phyloP scores from a whole-genome alignment of 164 flowering plant species.

The Dillenia turbinata region DNA sequence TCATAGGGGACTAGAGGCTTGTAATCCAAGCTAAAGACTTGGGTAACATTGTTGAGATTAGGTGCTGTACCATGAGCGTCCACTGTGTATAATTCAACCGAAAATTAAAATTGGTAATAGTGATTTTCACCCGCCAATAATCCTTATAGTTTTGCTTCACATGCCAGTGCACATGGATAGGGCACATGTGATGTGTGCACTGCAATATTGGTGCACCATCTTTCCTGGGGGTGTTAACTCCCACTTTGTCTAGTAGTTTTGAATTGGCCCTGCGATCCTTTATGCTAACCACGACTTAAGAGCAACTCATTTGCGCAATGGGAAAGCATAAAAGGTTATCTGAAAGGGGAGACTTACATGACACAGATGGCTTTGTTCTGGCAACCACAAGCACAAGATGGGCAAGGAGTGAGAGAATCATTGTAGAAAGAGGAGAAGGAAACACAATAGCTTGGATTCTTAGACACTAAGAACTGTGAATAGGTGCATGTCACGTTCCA shows the following conservation, averaged over 20 bases:
- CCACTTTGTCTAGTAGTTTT: constrained; percentile 32
- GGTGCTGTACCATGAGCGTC: constrained; percentile 80
- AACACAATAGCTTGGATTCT: constrained; percentile 70
- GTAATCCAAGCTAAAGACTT: constrained; percentile 84
- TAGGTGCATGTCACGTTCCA: constrained; percentile 94
- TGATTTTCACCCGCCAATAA: constrained; percentile 76
- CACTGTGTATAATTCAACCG: constrained; percentile 70
- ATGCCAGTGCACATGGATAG: constrained; percentile 73
- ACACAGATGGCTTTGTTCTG: constrained; percentile 51
- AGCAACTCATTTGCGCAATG: constrained; percentile 10
- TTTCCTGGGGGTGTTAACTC: constrained; percentile 67
- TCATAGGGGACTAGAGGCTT: constrained; percentile 69
- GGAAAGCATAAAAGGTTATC: constrained; percentile 28
- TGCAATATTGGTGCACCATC: constrained; percentile 66
- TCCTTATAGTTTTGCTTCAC: constrained; percentile 73
- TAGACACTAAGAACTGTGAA: constrained; percentile 66
- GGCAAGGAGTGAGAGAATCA: constrained; percentile 60
- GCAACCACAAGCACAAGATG: constrained; percentile 74
- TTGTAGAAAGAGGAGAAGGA: constrained; percentile 78
- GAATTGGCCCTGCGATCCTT: constrained; percentile 52
- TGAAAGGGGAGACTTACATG: constrained; percentile 29
- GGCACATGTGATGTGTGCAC: constrained; percentile 84
- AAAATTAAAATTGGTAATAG: constrained; percentile 75
- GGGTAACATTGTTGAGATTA: constrained; percentile 75
- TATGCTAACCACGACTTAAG: constrained; percentile 28